A percentile compares a stretch with the other conserved stretches of the same genome.
Evolutionary conservation across 176 grass and related monocot genomes (phyloP).

Genomic region (Puccinellia tenuiflora): DNA sequence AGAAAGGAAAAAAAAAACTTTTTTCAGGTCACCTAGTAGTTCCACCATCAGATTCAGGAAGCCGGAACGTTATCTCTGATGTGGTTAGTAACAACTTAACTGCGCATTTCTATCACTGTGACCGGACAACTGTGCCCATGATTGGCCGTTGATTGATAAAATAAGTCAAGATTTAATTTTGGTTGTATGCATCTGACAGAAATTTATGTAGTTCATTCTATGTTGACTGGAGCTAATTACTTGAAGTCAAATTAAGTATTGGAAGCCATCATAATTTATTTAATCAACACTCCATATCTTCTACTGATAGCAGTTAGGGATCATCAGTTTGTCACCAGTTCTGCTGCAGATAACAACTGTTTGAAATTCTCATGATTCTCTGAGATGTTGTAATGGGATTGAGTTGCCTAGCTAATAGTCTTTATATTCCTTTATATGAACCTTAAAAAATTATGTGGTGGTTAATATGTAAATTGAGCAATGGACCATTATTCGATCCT

Average conservation of each 20-base stretch:
- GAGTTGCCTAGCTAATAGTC: not conserved
- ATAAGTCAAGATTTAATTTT: not conserved
- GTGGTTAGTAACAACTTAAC: slow-evolving; percentile 8
- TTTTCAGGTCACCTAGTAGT: slow-evolving; percentile 36
- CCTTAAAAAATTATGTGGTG: not conserved
- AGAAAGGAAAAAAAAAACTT: not conserved
- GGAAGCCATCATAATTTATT: not conserved
- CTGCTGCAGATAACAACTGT: not conserved
- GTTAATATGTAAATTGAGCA: not conserved
- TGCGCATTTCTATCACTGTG: not conserved
- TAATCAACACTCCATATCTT: not conserved
- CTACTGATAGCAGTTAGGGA: not conserved
- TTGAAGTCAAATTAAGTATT: not conserved
- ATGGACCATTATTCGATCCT: not conserved
- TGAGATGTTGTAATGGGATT: not conserved
- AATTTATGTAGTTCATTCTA: not conserved
- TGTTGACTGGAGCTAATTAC: not conserved
- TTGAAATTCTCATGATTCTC: not conserved
- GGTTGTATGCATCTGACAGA: not conserved
- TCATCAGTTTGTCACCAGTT: not conserved
- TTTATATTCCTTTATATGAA: not conserved
- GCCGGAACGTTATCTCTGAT: slow-evolving; percentile 18
- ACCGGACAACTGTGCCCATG: not conserved
- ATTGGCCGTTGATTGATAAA: not conserved
- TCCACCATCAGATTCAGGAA: slow-evolving; percentile 28